phyloP scores from a whole-genome alignment of 192 early-diverging fungal species.

The Backusella tarrabulga region DNA sequence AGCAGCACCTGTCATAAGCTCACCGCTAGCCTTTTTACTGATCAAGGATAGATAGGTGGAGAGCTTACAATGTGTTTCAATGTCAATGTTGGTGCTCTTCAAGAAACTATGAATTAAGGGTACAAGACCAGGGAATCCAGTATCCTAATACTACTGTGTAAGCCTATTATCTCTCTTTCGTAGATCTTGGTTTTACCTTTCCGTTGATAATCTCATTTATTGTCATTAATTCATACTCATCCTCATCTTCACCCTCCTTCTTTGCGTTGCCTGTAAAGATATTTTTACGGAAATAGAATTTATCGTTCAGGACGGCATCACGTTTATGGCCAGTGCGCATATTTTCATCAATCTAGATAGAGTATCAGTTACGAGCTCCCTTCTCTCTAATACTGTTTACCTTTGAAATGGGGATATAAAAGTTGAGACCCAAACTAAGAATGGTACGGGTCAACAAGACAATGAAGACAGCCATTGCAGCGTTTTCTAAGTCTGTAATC shows the following conservation, averaged over 20 bases:
- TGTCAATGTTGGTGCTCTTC: constrained; percentile 67
- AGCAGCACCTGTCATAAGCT: constrained; percentile 80
- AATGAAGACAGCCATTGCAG: constrained; percentile 92
- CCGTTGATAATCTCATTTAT: constrained; percentile 85
- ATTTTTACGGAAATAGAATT: constrained; percentile 91
- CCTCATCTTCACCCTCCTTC: constrained; percentile 37
- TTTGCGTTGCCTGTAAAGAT: constrained; percentile 49
- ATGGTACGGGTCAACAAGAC: constrained; percentile 88
- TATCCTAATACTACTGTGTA: constrained; percentile 17
- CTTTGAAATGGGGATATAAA: constrained; percentile 96
- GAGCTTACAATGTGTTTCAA: constrained; percentile 66
- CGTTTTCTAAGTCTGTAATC: constrained; percentile 95
- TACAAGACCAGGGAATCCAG: constrained; percentile 80
- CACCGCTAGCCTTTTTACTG: constrained; percentile 76
- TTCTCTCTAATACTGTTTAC: constrained; percentile 34
- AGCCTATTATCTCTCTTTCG: not conserved
- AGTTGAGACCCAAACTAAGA: constrained; percentile 85
- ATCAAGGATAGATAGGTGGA: constrained; percentile 79
- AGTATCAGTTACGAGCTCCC: no score
- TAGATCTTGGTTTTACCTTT: constrained; percentile 12
- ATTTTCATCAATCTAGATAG: constrained; percentile 80
- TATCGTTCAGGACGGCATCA: constrained; percentile 76
- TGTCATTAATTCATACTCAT: constrained; percentile 66
- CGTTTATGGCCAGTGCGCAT: constrained; percentile 86
- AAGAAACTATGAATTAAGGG: constrained; percentile 84